Evolutionary conservation across 306 rosid genomes (phyloP), one percentile per base, ranked within the genome.

Genomic region (Vigna trinervia): DNA sequence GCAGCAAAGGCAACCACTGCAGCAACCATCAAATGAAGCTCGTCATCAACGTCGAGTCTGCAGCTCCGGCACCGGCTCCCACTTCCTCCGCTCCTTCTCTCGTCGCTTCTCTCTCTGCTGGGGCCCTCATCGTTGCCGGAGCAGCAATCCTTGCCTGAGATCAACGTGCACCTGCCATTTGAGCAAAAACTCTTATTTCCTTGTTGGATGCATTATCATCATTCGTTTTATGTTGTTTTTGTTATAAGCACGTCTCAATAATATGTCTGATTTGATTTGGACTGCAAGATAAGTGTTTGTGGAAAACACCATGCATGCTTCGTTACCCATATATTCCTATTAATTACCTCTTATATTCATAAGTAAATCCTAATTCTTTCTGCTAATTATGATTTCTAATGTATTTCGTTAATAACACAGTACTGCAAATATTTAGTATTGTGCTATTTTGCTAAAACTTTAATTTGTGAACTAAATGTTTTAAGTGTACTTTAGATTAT

Each of bases 21-120:
- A 6, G 46, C 26, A 10, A 2, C 4, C 82, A 28, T 23, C 74
- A 76, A 51, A 75, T 85, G 86, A 85, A 85, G 46, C 39, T 85
- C 1, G 74, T n/a, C 30, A 71, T 85, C 65, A 32, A 12, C 11
- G 88, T 85, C 36, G 7, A 14, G 0, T 23, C 52, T 0, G 52
- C 62, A 0, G 73, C 34, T 2, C 85, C 81, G 0, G 76, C 72
- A 3, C 80, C 84, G 22, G 84, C 86, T 53, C 88, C 82, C 2
- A 4, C 75, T 78, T 69, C 88, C 9, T 45, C 78, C 14, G 83
- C 84, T 54, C 13, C 8, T 19, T 67, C 78, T 61, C 0, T n/a
- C 0, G 0, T 57, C 0, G 64, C 83, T 0, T 84, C 85, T 22
- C 2, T 74, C 5, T 73, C 19, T 34, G 60, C 19, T 34, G 60